These are phyloP conservation scores for Warburgia ugandensis DNA, from an alignment of 164 flowering plant genomes.

Conservation along the genomic window DNA sequence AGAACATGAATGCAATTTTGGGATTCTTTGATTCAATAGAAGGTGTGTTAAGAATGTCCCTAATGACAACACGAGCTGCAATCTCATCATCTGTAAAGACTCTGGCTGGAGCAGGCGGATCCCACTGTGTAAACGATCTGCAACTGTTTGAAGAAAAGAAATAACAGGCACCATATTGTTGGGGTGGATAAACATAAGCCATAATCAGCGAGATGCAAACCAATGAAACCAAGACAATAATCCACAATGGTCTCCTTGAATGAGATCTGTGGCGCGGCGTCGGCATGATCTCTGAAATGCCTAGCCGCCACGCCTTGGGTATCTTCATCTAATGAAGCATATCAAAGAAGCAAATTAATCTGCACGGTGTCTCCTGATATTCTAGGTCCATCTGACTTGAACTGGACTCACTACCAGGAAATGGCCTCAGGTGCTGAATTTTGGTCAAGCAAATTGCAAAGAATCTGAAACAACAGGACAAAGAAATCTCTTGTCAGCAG, in stretches of 20 bases:
- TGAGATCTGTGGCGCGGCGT: slow-evolving; percentile 70
- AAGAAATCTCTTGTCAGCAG: too few species aligned
- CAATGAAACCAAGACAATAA: slow-evolving; percentile 62
- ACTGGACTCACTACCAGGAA: too few species aligned
- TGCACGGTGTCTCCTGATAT: too few species aligned
- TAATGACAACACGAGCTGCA: slow-evolving; percentile 64
- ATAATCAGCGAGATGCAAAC: slow-evolving; percentile 63
- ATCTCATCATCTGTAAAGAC: slow-evolving; percentile 77
- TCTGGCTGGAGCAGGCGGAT: slow-evolving; percentile 73
- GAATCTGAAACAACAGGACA: too few species aligned
- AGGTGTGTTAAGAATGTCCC: slow-evolving; percentile 54
- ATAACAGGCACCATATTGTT: slow-evolving; percentile 51
- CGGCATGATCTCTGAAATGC: slow-evolving; percentile 56
- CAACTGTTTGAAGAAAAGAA: slow-evolving; percentile 67
- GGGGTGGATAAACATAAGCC: slow-evolving; percentile 73
- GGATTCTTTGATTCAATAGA: slow-evolving; percentile 36
- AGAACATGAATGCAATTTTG: slow-evolving; percentile 91
- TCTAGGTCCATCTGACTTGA: too few species aligned
- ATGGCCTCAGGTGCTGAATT: too few species aligned
- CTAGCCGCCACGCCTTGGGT: slow-evolving; percentile 51
- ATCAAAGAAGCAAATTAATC: slow-evolving; percentile 29
- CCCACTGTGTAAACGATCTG: slow-evolving; percentile 48
- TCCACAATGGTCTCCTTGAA: slow-evolving; percentile 74
- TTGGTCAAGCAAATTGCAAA: too few species aligned
- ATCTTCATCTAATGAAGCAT: slow-evolving; percentile 49